Conservation (phyloP, 169 alveolate species). For the Toxoplasma gondii region DNA sequence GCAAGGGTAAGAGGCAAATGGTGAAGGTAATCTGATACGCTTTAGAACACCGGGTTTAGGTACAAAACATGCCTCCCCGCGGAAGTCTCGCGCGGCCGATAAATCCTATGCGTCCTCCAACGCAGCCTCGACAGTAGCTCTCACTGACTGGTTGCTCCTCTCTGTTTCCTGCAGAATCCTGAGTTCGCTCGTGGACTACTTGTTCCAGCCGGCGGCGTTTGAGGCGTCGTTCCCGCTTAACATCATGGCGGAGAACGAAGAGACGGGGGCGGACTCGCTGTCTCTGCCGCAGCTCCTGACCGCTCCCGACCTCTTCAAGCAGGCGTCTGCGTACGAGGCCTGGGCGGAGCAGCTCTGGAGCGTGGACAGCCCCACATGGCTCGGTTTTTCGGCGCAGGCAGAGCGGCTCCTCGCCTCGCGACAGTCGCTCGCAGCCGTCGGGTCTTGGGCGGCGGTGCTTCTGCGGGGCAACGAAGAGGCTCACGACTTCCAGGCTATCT, state of each 20-base stretch:
- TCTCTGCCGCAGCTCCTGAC: conserved; percentile 24
- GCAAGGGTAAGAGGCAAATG: no score
- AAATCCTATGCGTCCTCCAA: no score
- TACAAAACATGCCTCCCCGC: no score
- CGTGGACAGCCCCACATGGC: conserved; percentile 70
- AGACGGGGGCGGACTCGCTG: neutral
- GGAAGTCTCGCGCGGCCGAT: no score
- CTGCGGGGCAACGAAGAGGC: conserved; percentile 69
- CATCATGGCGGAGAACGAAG: conserved; percentile 39
- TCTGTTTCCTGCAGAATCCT: conserved; percentile 52
- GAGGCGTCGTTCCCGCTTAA: conserved; percentile 51
- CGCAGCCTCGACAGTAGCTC: no score
- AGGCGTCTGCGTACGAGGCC: conserved; percentile 59
- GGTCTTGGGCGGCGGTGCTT: conserved; percentile 64
- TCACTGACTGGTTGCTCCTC: no score
- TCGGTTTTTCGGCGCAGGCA: conserved; percentile 67
- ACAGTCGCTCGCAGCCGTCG: conserved; percentile 40
- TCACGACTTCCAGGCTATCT: conserved; percentile 61
- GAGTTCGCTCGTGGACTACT: conserved; percentile 60
- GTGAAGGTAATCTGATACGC: no score
- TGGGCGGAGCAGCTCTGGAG: conserved; percentile 67
- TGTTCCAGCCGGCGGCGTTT: conserved; percentile 63
- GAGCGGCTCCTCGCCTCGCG: conserved; percentile 63
- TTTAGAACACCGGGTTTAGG: no score
- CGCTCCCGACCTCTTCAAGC: conserved; percentile 58